Evolutionary conservation across 495 filamentous ascomycete genomes (phyloP).

Genomic region (Sordaria brevicollis): DNA sequence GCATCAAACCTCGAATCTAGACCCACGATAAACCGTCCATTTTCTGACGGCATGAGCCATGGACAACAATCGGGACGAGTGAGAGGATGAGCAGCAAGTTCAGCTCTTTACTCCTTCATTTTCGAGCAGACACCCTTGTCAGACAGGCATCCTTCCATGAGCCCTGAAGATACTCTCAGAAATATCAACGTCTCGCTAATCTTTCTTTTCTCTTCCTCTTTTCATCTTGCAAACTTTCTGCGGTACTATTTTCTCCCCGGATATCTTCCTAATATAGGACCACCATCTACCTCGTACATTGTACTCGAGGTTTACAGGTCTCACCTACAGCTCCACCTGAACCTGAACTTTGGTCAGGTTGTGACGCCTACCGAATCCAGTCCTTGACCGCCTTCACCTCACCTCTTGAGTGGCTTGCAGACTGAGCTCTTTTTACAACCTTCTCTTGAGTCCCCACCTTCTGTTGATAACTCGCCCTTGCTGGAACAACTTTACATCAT

Average conservation of each 20-base stretch:
- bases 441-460: neutral
- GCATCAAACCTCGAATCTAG: neutral
- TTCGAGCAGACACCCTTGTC: neutral
- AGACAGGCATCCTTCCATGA: neutral
- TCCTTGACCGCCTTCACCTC: neutral
- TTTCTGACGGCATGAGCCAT: neutral
- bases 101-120: neutral
- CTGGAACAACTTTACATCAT: neutral
- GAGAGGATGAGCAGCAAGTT: neutral
- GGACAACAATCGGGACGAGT: neutral
- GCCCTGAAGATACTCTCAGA: neutral
- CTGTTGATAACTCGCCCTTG: neutral
- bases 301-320: neutral
- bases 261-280: neutral
- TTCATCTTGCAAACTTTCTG: neutral
- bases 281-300: neutral
- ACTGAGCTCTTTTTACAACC: neutral
- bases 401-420: neutral
- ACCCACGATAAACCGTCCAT: neutral
- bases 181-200: neutral
- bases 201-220: neutral
- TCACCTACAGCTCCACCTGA: neutral
- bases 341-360: neutral
- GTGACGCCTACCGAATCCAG: neutral
- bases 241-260: neutral